Evolutionary conservation across 2,329 filamentous ascomycete genomes (phyloP), one percentile per base, ranked within the genome.

Genomic region (Massarina eburnea): DNA sequence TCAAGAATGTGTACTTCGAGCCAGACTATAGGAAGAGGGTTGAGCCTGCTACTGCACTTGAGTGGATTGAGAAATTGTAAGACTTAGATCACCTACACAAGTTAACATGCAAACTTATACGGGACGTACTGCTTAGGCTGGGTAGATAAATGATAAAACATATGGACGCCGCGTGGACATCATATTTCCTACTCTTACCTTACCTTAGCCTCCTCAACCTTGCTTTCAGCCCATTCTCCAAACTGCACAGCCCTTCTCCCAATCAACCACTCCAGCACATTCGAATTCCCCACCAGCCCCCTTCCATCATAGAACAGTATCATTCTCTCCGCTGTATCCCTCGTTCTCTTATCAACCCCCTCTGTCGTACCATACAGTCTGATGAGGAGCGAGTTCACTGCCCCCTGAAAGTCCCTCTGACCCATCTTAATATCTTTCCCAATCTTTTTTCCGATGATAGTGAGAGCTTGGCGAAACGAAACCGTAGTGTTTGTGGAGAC

Each of bases 401-500:
- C 59, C 12, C 60, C 56, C 7, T 53, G 48, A 21, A 53, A 54
- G 19, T 49, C 26, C 24, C 32, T 49, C 18, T 44, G 41, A 38
- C 55, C 43, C 7, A 63, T 41, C 41, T 49, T 41, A 30, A 66
- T 48, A 14, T 59, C 39, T 45, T 59, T 67, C 6, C 58, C 62
- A 19, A 63, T 54, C 34, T 44, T 55, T 24, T 54, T 39, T 1
- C 43, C 39, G 8, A 61, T 46, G 15, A 61, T 52, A 2, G 3
- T 12, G 30, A 61, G 38, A 6, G 50, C 51, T 3, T 63, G 51
- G 4, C 29, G 38, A 42, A 64, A 63, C 1, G 45, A 45, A 2
- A 57, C 17, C 14, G 56, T 32, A 12, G 48, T 41, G 7, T 32
- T 18, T 1, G 57, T 52, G 2, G 58, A 64, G 2, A 59, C 51